Base-by-base conservation (phyloP, 2,329 filamentous ascomycete genomes). In the Parastagonospora avenae region DNA sequence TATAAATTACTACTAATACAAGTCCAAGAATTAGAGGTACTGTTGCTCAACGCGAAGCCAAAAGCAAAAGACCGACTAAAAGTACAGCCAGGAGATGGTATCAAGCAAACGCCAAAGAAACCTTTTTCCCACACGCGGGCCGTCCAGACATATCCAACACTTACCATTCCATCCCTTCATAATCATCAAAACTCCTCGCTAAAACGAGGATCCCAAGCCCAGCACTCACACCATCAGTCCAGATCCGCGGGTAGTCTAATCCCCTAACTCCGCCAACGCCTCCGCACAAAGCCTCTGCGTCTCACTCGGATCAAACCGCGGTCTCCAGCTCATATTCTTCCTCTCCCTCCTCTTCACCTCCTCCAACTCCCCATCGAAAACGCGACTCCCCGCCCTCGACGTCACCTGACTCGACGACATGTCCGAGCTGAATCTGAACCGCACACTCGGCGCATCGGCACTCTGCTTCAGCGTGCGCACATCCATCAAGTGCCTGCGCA, bases 231-330 rank as follows among this genome's bases (percentile, higher is more conserved):
- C 4, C n/a, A 32, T 32, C 15, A 12, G 15, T 4, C 15, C 15
- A 43, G 14, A 31, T n/a, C n/a, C n/a, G n/a, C n/a, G n/a, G n/a
- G n/a, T 11, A 14, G 2, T 10, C 31, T 15, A 36, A 4, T 27
- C 9, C 30, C 4, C 9, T 27, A 72, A 53, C 55, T 72, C 68
- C 12, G 57, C 55, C 39, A 72, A 58, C 28, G 63, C 68, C 33
- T 72, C 67, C 8, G 44, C 49, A 42, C 70, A 73, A 40, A 72
- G 45, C 42, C 54, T 50, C 42, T 48, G 58, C 35, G 67, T 57
- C 19, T 58, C 60, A 42, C 49, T 43, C 4, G 70, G 65, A 38
- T 73, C 65, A 46, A 72, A 73, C 11, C 68, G 55, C 31, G 62
- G 60, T 7, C 68, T 67, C 32, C 63, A 69, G 24, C 8, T 45